Percentiles rank a stretch among this genome's conserved stretches.
Conservation (phyloP, 208 protist species). For the Blechomonas ayalai region DNA sequence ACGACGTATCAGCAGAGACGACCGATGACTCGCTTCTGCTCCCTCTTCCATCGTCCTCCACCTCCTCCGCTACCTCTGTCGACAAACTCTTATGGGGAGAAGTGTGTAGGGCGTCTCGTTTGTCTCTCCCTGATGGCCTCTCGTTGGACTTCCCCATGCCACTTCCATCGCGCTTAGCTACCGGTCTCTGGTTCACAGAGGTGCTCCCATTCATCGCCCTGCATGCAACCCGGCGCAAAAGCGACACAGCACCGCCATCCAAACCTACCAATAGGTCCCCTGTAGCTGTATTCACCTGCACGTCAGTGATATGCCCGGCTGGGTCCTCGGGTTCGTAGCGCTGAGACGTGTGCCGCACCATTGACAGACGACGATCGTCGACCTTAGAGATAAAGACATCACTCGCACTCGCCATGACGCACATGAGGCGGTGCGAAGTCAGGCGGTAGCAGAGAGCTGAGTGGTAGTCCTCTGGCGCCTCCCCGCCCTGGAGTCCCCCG, state of each 20-base stretch:
- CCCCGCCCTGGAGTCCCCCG: slow-evolving; percentile 20
- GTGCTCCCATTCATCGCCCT: slow-evolving; percentile 1
- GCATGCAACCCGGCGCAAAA: slow-evolving; percentile 18
- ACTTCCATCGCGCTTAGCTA: not conserved
- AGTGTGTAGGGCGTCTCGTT: not conserved
- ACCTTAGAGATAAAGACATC: slow-evolving; percentile 49
- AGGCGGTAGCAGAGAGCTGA: slow-evolving; percentile 28
- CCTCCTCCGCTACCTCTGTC: not conserved
- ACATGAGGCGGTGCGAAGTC: slow-evolving; percentile 19
- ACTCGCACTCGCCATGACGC: slow-evolving; percentile 19
- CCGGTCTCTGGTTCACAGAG: not conserved
- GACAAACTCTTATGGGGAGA: not conserved
- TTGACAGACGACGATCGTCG: slow-evolving; percentile 26
- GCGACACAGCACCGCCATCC: slow-evolving; percentile 37
- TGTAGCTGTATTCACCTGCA: slow-evolving; percentile 24
- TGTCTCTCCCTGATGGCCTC: not conserved
- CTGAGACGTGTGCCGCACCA: slow-evolving; percentile 40
- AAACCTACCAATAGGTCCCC: slow-evolving; percentile 67
- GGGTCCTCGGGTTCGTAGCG: slow-evolving; percentile 10
- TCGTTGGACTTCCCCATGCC: not conserved
- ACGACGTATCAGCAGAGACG: not conserved
- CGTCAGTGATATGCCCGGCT: slow-evolving; percentile 28
- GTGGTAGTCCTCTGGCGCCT: slow-evolving; percentile 23
- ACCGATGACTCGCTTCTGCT: not conserved
- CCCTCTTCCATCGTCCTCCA: not conserved